phyloP scores from a whole-genome alignment of 139 green algal genomes.

The Haematococcus lacustris region DNA sequence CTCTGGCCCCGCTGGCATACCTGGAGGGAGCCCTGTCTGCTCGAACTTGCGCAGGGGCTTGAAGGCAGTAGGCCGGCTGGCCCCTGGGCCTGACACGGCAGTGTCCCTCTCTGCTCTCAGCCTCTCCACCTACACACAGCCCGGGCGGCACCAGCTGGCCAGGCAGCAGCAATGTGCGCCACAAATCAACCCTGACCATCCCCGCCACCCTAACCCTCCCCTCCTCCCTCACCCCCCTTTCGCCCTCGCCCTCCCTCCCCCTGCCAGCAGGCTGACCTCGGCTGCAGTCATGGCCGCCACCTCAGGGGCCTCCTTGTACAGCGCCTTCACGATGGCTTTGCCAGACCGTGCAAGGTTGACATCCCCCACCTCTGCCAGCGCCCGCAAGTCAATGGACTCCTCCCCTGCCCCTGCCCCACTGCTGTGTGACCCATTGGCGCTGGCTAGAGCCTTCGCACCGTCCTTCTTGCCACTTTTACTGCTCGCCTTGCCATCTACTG shows the following conservation, averaged over 20 bases:
- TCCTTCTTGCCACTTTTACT: too few species aligned
- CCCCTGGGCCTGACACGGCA: constrained; percentile 33
- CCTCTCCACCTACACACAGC: constrained; percentile 22
- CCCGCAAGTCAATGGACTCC: background rate
- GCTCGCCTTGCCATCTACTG: too few species aligned
- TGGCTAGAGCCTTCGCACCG: too few species aligned
- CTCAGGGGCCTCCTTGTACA: constrained; percentile 54
- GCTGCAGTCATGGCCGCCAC: constrained; percentile 31
- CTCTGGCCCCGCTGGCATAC: constrained; percentile 54
- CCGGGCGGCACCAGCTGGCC: background rate
- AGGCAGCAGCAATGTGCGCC: background rate
- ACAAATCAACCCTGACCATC: background rate
- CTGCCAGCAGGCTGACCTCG: constrained; percentile 6
- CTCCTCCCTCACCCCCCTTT: background rate
- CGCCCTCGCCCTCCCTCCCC: background rate
- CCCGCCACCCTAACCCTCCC: background rate
- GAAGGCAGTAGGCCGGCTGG: constrained; percentile 13
- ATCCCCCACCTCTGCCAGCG: constrained; percentile 52
- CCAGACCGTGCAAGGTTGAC: constrained; percentile 28
- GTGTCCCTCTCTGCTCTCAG: constrained; percentile 41
- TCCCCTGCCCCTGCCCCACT: too few species aligned
- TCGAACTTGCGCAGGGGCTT: constrained; percentile 51
- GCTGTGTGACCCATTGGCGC: too few species aligned
- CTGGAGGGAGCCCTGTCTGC: constrained; percentile 50
- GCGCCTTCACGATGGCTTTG: constrained; percentile 47